Evolutionary conservation across 1,284 basidiomycete species (phyloP).

Genomic region (Ceratobasidium sp.): DNA sequence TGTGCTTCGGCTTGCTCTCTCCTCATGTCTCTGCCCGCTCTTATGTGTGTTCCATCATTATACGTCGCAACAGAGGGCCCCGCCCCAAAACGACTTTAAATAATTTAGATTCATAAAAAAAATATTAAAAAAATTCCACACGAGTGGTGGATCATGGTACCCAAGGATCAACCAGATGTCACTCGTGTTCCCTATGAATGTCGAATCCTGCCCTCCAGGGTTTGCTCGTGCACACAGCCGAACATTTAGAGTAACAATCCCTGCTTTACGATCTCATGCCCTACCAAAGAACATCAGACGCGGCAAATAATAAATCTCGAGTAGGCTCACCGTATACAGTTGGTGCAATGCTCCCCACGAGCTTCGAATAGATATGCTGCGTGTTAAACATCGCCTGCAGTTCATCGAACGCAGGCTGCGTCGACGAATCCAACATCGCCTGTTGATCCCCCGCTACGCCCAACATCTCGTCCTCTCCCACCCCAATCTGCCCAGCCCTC

Average conservation of each 20-base stretch:
- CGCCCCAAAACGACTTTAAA: no score
- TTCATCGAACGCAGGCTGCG: constrained; percentile 95
- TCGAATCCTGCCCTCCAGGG: constrained; percentile 94
- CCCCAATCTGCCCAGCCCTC: constrained; percentile 69
- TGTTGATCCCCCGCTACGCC: constrained; percentile 67
- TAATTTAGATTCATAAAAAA: no score
- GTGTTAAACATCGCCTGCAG: constrained; percentile 93
- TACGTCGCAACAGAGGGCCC: no score
- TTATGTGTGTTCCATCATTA: no score
- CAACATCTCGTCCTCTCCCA: constrained; percentile 37
- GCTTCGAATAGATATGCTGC: constrained; percentile 93
- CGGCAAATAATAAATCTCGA: background rate
- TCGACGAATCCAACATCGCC: constrained; percentile 88
- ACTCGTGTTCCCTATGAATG: no score
- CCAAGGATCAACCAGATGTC: no score
- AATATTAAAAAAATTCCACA: no score
- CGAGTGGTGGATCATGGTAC: no score
- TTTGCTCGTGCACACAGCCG: constrained; percentile 99
- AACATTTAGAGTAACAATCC: constrained; percentile 97
- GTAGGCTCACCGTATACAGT: constrained; percentile 83
- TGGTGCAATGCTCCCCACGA: constrained; percentile 96
- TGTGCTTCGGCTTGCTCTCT: no score
- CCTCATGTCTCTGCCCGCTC: no score
- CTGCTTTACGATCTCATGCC: constrained; percentile 99
- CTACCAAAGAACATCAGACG: constrained; percentile 49